Base-by-base conservation (phyloP, 2,329 filamentous ascomycete genomes). In the Fusarium succisae region DNA sequence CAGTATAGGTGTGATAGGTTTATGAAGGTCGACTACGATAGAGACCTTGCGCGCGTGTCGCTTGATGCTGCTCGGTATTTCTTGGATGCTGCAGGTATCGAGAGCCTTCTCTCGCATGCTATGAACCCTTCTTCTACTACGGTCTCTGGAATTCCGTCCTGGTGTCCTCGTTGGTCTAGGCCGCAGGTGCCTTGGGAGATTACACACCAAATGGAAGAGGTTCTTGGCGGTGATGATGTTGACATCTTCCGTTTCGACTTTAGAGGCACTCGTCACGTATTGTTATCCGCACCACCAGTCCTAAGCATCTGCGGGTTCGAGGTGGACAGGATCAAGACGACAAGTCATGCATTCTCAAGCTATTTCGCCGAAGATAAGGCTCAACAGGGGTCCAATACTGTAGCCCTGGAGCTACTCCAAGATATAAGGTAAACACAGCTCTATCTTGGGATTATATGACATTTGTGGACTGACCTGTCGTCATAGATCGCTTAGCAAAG, bases 391-490 rank as follows among this genome's bases (percentile, higher is more conserved):
- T 30, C 20, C 14, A 50, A n/a, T 20, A 14, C 20, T 13, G 6
- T 50, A 20, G 3, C 20, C 1, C 14, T 50, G 10, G 47, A 30
- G 26, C 7, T 17, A 1, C 45, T 30, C 7, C 20, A 48, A 17
- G 26, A 17, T 20, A 17, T 8, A 30, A 12, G 26, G 28, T 50
- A 30, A 50, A 12, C 14, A 17, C 0, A 1, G 5, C 26, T n/a
- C 20, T 22, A 12, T 30, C 1, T 1, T 4, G 28, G 10, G 7
- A 13, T 6, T 3, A 17, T 3, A 6, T 48, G 14, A 2, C 3
- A 3, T 17, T 4, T 12, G 3, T 48, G 7, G 14, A 13, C 28
- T 50, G 3, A 50, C 28, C 7, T 30, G 3, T 17, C 5, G 0
- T n/a, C 7, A 6, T 14, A 30, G 20, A 50, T 30, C 47, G 5